A percentile compares a stretch with the other conserved stretches of the same genome.
Evolutionary conservation across 2,329 filamentous ascomycete genomes (phyloP).

Genomic region (Lachnellula willkommii): DNA sequence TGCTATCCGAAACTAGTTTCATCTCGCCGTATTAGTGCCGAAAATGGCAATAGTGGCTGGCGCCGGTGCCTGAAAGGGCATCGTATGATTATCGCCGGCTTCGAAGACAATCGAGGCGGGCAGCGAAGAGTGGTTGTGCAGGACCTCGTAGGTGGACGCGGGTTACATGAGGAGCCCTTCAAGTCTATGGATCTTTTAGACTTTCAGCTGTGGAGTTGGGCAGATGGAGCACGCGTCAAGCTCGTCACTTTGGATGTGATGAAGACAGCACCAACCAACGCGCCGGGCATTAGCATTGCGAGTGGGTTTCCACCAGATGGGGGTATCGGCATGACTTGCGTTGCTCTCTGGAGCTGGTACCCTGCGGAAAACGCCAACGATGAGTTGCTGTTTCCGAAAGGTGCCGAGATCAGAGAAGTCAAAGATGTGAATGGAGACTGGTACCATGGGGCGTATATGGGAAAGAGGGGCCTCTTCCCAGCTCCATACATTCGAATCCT

Average conservation of each 20-base stretch:
- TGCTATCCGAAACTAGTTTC: slow-evolving; percentile 69
- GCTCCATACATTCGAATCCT: slow-evolving; percentile 63
- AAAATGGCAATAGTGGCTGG: slow-evolving; percentile 80
- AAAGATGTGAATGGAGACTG: slow-evolving; percentile 89
- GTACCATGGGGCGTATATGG: slow-evolving; percentile 84
- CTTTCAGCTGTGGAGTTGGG: slow-evolving; percentile 51
- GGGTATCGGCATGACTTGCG: slow-evolving; percentile 58
- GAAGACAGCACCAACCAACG: slow-evolving; percentile 33
- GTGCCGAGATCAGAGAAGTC: slow-evolving; percentile 76
- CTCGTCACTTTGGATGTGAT: slow-evolving; percentile 49
- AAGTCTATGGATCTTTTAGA: slow-evolving; percentile 26
- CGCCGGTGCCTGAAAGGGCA: slow-evolving; percentile 74
- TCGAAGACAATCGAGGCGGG: slow-evolving; percentile 62
- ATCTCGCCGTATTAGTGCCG: slow-evolving; percentile 59
- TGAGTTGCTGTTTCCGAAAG: slow-evolving; percentile 77
- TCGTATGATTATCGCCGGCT: slow-evolving; percentile 76
- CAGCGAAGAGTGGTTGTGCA: slow-evolving; percentile 62
- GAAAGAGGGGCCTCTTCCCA: slow-evolving; percentile 72
- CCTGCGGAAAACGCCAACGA: slow-evolving; percentile 58
- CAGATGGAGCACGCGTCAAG: slow-evolving; percentile 37
- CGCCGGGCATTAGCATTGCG: slow-evolving; percentile 20
- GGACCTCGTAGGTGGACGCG: slow-evolving; percentile 72
- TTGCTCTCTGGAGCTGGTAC: slow-evolving; percentile 74
- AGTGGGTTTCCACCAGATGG: slow-evolving; percentile 66
- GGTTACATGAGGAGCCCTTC: slow-evolving; percentile 54